Conservation (phyloP, 2,329 filamentous ascomycete genomes). For the Cladobotryum protrusum region DNA sequence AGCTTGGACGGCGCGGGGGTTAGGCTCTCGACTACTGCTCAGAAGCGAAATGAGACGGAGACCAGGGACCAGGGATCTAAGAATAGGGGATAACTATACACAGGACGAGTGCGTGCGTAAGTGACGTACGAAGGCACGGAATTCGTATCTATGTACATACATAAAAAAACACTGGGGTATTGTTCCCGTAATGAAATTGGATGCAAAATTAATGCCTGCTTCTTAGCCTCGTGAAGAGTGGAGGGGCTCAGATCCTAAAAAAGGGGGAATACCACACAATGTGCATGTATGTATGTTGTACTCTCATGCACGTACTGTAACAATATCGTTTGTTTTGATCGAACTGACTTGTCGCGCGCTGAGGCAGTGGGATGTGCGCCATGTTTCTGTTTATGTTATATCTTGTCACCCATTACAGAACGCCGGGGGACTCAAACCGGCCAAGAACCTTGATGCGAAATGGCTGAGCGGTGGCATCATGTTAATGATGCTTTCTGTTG, state of each 20-base stretch:
- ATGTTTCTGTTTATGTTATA: background rate
- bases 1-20: conserved; percentile 10
- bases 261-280: background rate
- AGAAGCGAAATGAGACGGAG: conserved; percentile 27
- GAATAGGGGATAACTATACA: too few relatives aligned
- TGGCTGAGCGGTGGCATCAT: too few relatives aligned
- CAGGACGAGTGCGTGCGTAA: too few relatives aligned
- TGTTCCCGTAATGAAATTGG: background rate
- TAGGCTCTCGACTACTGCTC: conserved; percentile 22
- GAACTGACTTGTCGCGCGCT: conserved; percentile 22
- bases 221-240: background rate
- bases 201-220: background rate
- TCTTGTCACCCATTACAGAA: background rate
- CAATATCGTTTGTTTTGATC: conserved; percentile 27
- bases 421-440: background rate
- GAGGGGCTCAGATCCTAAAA: background rate
- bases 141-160: too few relatives aligned
- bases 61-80: background rate
- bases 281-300: background rate
- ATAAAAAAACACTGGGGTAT: too few relatives aligned
- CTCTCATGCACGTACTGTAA: background rate
- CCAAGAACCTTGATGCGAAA: too few relatives aligned
- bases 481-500: background rate
- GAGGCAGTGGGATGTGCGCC: conserved; percentile 7
- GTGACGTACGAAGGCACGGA: too few relatives aligned